Base-by-base conservation (phyloP, 148 eudicot genomes). In the Hydrangea macrophylla region DNA sequence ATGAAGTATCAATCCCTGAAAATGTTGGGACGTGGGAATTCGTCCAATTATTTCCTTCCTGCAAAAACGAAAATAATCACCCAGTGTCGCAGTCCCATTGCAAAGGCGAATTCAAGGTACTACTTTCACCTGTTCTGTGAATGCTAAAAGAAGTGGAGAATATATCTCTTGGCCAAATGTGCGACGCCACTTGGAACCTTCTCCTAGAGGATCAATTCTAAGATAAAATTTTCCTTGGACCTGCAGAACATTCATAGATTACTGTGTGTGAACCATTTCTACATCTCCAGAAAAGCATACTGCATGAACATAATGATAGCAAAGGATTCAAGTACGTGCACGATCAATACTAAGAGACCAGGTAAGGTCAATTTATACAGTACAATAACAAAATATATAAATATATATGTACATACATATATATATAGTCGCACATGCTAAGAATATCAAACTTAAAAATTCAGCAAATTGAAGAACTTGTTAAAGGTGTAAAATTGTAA, bases 131-230 rank as follows among this genome's bases (percentile, higher is more conserved):
- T 84, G 90, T 76, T 85, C 96, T 36, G 96, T 71, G 75, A 90
- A 93, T 73, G 98, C 98, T 60, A 93, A 74, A 68, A 90, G 89
- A 59, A 93, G 92, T 9, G 98, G 96, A 56, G 98, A 90, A 78
- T 90, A 93, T 39, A 93, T 77, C 84, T 90, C 98, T 71, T 93
- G 98, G 48, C 98, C 96, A 75, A 79, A 76, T 71, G 84, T 85
- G 62, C 96, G 90, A 48, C 98, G 96, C 98, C 98, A 93, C 80
- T 71, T 90, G 51, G 98, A 95, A 63, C 98, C 98, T 59, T 93
- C 89, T 59, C 98, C 96, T 1, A 79, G 64, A 58, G 86, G 92
- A 78, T 93, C 96, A 25, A 93, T 86, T 80, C 85, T 88, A 3
- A 93, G 39, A 71, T 75, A 93, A 66, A 73, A 90, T 70, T 85